phyloP scores from a whole-genome alignment of 331 rosid genomes.

The Telfairia occidentalis region DNA sequence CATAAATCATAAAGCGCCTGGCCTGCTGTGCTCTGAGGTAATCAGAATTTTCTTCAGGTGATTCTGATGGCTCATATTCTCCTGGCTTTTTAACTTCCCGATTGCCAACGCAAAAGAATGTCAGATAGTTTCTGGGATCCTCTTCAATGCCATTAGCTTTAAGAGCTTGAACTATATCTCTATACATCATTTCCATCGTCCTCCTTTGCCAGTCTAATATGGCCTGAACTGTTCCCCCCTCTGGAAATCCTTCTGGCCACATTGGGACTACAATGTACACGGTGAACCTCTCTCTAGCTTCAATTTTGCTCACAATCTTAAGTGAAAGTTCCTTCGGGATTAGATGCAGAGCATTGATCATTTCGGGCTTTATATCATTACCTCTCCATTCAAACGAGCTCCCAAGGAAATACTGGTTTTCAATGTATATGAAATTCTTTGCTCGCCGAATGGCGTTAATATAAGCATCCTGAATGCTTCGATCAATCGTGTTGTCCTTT shows the following conservation, averaged over 20 bases:
- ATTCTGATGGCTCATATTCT: constrained; percentile 68
- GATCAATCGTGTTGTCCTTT: constrained; percentile 82
- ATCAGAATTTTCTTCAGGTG: constrained; percentile 63
- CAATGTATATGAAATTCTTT: constrained; percentile 83
- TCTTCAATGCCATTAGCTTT: constrained; percentile 52
- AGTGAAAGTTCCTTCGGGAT: constrained; percentile 94
- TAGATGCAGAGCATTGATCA: constrained; percentile 63
- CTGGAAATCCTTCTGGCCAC: constrained; percentile 99
- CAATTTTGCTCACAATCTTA: constrained; percentile 74
- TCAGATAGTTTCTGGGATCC: constrained; percentile 77
- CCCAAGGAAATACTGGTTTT: constrained; percentile 94
- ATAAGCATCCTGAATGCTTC: constrained; percentile 94
- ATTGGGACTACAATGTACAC: constrained; percentile 84
- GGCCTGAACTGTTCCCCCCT: constrained; percentile 87
- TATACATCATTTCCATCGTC: constrained; percentile 92
- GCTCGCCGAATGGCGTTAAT: constrained; percentile 88
- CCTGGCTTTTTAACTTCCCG: constrained; percentile 74
- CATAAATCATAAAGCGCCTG: constrained; percentile 91
- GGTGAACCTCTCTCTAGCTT: constrained; percentile 71
- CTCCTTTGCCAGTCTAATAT: constrained; percentile 96
- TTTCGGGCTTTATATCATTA: constrained; percentile 57
- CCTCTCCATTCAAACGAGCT: constrained; percentile 78
- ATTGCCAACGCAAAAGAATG: constrained; percentile 93
- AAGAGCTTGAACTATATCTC: constrained; percentile 50
- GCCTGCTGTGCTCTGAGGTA: constrained; percentile 60